Evolutionary conservation across 164 flowering plant species (phyloP).

Genomic region (Paratinospora sagittata): DNA sequence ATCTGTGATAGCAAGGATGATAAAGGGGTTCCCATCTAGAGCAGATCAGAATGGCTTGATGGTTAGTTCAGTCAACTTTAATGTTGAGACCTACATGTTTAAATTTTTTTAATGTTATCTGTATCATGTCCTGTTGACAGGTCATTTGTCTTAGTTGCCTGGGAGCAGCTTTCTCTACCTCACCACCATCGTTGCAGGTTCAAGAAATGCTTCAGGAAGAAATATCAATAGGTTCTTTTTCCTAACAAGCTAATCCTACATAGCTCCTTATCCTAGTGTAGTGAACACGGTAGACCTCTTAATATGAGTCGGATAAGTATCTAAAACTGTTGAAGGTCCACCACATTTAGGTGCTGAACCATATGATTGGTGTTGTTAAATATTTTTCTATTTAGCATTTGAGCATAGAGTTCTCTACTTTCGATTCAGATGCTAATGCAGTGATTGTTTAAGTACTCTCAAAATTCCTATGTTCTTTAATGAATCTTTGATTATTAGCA

Average conservation of each 20-base stretch:
- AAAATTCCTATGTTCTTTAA: not conserved
- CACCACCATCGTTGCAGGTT: slow-evolving; percentile 56
- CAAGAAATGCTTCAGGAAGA: slow-evolving; percentile 54
- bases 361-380: not conserved
- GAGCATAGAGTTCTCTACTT: not conserved
- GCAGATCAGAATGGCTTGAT: slow-evolving; percentile 59
- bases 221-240: slow-evolving; percentile 49
- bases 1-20: slow-evolving; percentile 39
- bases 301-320: not conserved
- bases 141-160: slow-evolving; percentile 66
- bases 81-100: not conserved
- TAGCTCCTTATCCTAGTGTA: not conserved
- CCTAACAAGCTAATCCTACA: not conserved
- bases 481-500: not conserved
- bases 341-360: not conserved
- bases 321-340: not conserved
- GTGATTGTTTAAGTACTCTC: not conserved
- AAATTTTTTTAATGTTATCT: not conserved
- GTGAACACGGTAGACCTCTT: not conserved
- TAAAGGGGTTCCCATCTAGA: slow-evolving; percentile 45
- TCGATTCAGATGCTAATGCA: not conserved
- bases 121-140: slow-evolving; percentile 28
- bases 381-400: not conserved
- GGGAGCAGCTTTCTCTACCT: slow-evolving; percentile 65
- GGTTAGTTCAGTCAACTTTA: slow-evolving; percentile 43